These are phyloP conservation scores for Epichloe bromicola DNA, from an alignment of 2,329 filamentous ascomycete genomes.

Conservation along the genomic window DNA sequence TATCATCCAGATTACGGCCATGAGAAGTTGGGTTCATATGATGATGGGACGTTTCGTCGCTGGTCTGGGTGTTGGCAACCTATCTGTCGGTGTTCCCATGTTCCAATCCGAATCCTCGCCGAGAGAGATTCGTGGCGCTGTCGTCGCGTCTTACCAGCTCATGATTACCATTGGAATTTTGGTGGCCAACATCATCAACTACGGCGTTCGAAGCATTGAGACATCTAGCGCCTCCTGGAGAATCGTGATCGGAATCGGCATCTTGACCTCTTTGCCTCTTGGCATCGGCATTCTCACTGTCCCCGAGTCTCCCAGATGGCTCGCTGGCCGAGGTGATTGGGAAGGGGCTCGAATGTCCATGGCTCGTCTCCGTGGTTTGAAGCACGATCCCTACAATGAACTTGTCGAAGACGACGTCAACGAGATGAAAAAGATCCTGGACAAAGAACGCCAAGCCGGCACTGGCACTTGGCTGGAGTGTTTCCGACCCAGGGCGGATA, in stretches of 20 bases:
- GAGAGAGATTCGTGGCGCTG: constrained; percentile 47
- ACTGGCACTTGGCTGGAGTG: constrained; percentile 44
- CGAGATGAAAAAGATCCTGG: constrained; percentile 36
- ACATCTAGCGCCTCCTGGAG: constrained; percentile 41
- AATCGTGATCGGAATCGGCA: constrained; percentile 45
- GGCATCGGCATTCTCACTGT: constrained; percentile 38
- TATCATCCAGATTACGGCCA: constrained; percentile 50
- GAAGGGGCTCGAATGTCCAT: constrained; percentile 36
- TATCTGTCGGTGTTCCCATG: constrained; percentile 54
- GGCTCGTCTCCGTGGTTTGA: constrained; percentile 38
- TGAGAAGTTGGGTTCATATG: constrained; percentile 48
- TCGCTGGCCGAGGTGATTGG: constrained; percentile 34
- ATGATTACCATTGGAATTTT: constrained; percentile 62
- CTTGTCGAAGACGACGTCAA: constrained; percentile 38
- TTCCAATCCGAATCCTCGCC: constrained; percentile 54
- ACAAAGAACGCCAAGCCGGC: constrained; percentile 30
- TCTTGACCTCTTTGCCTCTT: constrained; percentile 38
- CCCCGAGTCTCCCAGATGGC: constrained; percentile 45
- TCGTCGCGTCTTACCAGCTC: constrained; percentile 60
- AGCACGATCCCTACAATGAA: constrained; percentile 29
- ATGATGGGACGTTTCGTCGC: constrained; percentile 53
- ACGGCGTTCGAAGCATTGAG: constrained; percentile 31
- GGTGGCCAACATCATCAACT: constrained; percentile 41
- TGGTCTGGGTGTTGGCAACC: constrained; percentile 53
- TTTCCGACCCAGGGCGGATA: constrained; percentile 38